Percentiles rank a stretch among this genome's conserved stretches.
Conservation (phyloP, 257 asterid species). For the Rauvolfia tetraphylla region DNA sequence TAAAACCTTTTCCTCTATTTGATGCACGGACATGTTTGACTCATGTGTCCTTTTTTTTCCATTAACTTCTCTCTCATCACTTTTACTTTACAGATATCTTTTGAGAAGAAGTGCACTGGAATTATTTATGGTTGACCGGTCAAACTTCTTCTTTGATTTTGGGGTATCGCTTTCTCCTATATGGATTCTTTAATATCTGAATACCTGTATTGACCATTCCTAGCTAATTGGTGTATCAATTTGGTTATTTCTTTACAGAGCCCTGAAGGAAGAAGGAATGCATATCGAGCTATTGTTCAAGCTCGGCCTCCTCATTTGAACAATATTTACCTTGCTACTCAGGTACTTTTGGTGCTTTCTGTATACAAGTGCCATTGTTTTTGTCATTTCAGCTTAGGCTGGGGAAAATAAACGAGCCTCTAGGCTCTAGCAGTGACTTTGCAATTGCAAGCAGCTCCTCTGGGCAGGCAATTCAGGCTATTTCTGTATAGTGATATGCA, state of each 20-base stretch:
- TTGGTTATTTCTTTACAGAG: conserved; percentile 44
- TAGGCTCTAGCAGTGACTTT: neutral
- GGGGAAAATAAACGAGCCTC: neutral
- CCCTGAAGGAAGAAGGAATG: conserved; percentile 69
- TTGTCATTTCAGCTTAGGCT: neutral
- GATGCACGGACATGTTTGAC: neutral
- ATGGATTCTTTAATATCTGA: conserved; percentile 9
- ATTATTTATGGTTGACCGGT: conserved; percentile 92
- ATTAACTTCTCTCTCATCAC: conserved; percentile 9
- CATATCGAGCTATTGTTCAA: conserved; percentile 97
- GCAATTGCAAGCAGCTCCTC: neutral
- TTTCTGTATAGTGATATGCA: conserved; percentile 3
- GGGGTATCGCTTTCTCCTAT: conserved; percentile 56
- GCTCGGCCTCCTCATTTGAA: conserved; percentile 94
- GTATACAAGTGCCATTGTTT: neutral
- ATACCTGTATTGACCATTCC: conserved; percentile 8
- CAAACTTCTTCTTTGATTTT: conserved; percentile 94
- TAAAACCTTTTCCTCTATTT: neutral
- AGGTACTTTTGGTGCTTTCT: conserved; percentile 46
- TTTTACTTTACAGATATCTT: conserved; percentile 62
- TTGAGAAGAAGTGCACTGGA: conserved; percentile 98
- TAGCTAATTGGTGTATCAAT: conserved; percentile 21
- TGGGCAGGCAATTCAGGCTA: conserved; percentile 60
- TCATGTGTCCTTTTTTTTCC: conserved; percentile 1
- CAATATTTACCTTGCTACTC: conserved; percentile 94